Base-by-base conservation (phyloP, 306 rosid species). In the Lathyrus tuberosus region DNA sequence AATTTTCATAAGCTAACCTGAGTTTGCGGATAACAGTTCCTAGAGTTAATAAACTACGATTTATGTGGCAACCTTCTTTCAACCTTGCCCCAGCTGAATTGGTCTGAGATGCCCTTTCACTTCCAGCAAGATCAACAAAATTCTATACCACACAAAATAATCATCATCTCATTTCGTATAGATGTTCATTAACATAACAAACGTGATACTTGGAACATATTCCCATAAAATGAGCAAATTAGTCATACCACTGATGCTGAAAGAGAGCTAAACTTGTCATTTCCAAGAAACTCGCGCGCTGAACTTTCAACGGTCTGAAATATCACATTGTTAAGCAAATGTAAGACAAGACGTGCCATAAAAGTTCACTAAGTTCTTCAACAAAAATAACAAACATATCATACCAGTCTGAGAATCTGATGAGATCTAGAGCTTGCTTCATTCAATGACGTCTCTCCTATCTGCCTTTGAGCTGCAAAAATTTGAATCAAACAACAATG, bases 1-100 rank as follows among this genome's bases (percentile, higher is more conserved):
- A 67, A 72, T 58, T 35, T 76, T 56, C 44, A 22, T 41, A 67
- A 72, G 74, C 82, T 76, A 68, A 95, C 99, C 99, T 91, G 82
- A 95, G 99, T 82, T 95, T 95, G 64, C 99, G 99, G 81, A 95
- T 83, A 59, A 95, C 97, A 70, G 99, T 95, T 79, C 99, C 99
- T 44, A 91, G 85, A 71, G 99, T 89, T 70, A 95, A 84, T 78
- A 95, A 84, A 81, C 99, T 95, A 60, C 97, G 96, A 74, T 95
- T 95, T 82, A 95, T 95, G 82, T 95, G 99, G 87, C 97, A 91
- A 62, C 97, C 99, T 82, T 95, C 99, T 88, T 95, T 95, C 86
- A 95, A 83, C 83, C 97, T 86, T 58, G 88, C 26, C 14, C 99
- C 99, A 35, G 97, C 97, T 66, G 99, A 89, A 84, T 83, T 79